These are phyloP conservation scores for Podospora tetraspora DNA, from an alignment of 495 filamentous ascomycete genomes.

Conservation along the genomic window DNA sequence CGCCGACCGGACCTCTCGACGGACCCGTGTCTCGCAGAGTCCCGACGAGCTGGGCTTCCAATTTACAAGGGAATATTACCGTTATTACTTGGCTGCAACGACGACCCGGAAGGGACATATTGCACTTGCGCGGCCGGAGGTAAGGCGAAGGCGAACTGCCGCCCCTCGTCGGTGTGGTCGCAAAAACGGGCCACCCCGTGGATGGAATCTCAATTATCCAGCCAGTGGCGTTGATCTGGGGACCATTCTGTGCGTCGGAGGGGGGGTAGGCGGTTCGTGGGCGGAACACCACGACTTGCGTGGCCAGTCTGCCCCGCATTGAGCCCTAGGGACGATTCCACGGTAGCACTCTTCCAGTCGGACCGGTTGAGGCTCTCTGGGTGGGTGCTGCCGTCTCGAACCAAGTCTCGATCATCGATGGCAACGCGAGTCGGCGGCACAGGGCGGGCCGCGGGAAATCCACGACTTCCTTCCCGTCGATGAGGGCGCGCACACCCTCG, in stretches of 20 bases:
- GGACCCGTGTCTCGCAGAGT: background rate
- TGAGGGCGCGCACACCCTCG: background rate
- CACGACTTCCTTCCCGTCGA: background rate
- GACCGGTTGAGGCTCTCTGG: background rate
- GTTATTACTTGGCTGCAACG: background rate
- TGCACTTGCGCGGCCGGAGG: background rate
- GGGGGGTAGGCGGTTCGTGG: background rate
- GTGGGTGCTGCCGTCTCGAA: background rate
- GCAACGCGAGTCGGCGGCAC: background rate
- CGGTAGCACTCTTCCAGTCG: background rate
- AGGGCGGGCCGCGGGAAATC: background rate
- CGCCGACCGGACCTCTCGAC: background rate
- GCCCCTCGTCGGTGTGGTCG: background rate
- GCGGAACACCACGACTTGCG: background rate
- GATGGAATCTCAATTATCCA: background rate
- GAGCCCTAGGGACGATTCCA: background rate
- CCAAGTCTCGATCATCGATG: background rate
- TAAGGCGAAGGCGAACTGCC: background rate
- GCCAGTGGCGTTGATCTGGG: background rate
- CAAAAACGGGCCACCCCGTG: background rate
- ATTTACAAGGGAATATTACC: background rate
- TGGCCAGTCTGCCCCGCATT: background rate
- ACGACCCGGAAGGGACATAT: background rate
- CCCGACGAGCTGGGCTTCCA: background rate
- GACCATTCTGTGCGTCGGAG: background rate